phyloP scores from a whole-genome alignment of 176 grass and related monocot species.

The Aegilops bicornis region DNA sequence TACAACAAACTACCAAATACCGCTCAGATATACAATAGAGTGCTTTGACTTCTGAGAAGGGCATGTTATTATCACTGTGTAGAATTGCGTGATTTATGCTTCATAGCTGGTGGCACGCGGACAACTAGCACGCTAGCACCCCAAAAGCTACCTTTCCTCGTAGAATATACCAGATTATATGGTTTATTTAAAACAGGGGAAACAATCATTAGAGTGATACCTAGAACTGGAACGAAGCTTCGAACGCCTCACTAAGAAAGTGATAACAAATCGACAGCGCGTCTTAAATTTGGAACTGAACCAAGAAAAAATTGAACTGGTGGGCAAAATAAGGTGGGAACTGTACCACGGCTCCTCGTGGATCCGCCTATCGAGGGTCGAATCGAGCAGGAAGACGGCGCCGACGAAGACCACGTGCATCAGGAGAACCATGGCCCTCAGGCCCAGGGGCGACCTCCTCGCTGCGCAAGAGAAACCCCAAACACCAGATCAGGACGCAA shows the following conservation, averaged over 20 bases:
- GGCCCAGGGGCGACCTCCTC: constrained; percentile 58
- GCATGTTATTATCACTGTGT: neutral
- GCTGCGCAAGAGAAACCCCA: constrained; percentile 35
- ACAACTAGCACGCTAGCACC: neutral
- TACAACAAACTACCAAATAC: neutral
- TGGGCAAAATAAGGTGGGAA: constrained; percentile 2
- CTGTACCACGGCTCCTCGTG: constrained; percentile 67
- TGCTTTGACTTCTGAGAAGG: neutral
- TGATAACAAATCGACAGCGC: neutral
- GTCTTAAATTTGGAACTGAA: neutral
- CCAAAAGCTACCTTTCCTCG: neutral
- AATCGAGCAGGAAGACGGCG: constrained; percentile 66
- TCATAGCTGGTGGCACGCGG: neutral
- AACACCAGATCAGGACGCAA: constrained; percentile 19
- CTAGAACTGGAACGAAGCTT: constrained; percentile 8
- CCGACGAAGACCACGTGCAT: constrained; percentile 82
- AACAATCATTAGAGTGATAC: neutral
- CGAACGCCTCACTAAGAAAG: neutral
- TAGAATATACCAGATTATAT: neutral
- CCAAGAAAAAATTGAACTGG: neutral
- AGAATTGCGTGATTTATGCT: neutral
- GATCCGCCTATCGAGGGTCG: constrained; percentile 51
- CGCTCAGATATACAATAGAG: neutral
- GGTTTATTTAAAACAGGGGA: neutral
- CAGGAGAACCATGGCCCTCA: constrained; percentile 67